Conservation (phyloP, 2,329 filamentous ascomycete species). For the Myriosclerotinia duriaeana region DNA sequence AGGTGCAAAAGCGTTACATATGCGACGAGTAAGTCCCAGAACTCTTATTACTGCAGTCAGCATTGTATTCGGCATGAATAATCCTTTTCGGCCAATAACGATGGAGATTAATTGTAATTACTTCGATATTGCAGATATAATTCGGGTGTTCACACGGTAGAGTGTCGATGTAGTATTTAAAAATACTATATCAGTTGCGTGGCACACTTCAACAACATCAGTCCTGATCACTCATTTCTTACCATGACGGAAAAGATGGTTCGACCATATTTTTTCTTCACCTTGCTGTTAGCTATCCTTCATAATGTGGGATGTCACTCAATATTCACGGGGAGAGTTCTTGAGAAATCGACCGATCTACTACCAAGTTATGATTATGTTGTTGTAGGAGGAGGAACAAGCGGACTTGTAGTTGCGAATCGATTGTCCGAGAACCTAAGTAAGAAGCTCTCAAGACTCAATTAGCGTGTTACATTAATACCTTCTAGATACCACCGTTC, state of each 20-base stretch:
- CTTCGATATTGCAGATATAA: neutral
- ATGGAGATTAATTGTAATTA: neutral
- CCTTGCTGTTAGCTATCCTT: neutral
- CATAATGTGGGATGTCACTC: neutral
- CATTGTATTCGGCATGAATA: neutral
- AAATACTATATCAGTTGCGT: neutral
- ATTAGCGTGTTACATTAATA: neutral
- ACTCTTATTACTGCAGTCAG: conserved; percentile 7
- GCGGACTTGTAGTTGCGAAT: conserved; percentile 21
- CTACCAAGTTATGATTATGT: conserved; percentile 23
- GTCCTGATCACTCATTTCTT: neutral
- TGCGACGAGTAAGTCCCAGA: too few relatives aligned
- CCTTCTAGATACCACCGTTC: conserved; percentile 4
- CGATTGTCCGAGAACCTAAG: conserved; percentile 9
- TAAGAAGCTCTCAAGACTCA: neutral
- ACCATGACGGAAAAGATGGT: neutral
- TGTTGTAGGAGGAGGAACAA: conserved; percentile 21
- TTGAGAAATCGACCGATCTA: conserved; percentile 4
- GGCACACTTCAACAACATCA: neutral
- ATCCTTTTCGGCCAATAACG: neutral
- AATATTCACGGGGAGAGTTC: neutral
- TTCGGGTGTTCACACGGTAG: neutral
- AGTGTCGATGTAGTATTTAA: neutral
- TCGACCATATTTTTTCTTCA: neutral
- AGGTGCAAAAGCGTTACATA: too few relatives aligned